These are phyloP conservation scores for Fonsecaea monophora DNA, from an alignment of 2,329 filamentous ascomycete genomes.

Conservation along the genomic window DNA sequence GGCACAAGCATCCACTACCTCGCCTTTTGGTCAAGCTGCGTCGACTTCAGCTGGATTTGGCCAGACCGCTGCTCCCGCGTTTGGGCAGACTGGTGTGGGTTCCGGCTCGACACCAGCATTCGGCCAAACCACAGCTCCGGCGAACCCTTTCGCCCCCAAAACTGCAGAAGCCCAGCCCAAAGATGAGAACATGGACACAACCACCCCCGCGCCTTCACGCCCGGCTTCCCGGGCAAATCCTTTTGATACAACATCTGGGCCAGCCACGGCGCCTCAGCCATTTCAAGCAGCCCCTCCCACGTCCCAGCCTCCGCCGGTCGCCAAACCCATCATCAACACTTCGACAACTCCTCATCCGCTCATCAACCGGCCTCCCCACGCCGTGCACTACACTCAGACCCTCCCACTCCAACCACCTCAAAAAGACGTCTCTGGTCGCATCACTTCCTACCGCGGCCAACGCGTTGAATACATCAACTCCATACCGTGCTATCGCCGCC, in stretches of 20 bases:
- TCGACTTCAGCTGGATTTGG: constrained; percentile 42
- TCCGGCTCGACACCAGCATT: constrained; percentile 41
- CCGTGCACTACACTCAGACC: constrained; percentile 37
- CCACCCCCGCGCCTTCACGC: constrained; percentile 44
- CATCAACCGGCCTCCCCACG: constrained; percentile 32
- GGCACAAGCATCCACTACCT: constrained; percentile 47
- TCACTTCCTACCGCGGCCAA: constrained; percentile 69
- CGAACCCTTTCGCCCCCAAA: constrained; percentile 47
- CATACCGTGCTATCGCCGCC: constrained; percentile 58
- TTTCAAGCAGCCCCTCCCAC: constrained; percentile 16
- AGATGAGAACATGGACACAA: constrained; percentile 36
- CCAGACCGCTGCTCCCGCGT: constrained; percentile 27
- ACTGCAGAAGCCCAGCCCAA: constrained; percentile 29
- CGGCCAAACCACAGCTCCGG: constrained; percentile 52
- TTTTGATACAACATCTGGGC: constrained; percentile 42
- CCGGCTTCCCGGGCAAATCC: constrained; percentile 43
- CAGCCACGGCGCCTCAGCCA: constrained; percentile 21
- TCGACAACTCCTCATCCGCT: constrained; percentile 34
- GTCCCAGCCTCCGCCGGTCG: constrained; percentile 10
- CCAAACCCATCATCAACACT: constrained; percentile 30
- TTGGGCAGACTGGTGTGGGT: constrained; percentile 52
- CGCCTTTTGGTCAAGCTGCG: constrained; percentile 45
- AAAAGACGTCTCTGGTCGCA: constrained; percentile 41
- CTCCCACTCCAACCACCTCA: constrained; percentile 49
- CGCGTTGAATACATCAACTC: constrained; percentile 61